These are phyloP conservation scores for Phaffia rhodozyma DNA, from an alignment of 1,284 basidiomycete genomes.

Conservation along the genomic window DNA sequence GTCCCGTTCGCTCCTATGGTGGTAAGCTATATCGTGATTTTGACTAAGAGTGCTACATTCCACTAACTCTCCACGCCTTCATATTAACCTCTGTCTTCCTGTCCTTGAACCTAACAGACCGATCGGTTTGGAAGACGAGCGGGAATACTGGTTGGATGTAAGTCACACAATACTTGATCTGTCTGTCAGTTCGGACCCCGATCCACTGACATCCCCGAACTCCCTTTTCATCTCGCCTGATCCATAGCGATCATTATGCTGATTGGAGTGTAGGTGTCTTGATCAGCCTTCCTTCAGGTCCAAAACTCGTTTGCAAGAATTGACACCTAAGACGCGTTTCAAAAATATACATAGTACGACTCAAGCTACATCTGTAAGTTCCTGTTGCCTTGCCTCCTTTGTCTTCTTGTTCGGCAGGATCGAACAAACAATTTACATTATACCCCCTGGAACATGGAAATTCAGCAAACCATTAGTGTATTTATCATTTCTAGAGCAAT, in stretches of 20 bases:
- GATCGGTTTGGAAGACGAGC: slow-evolving; percentile 29
- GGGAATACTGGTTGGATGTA: slow-evolving; percentile 27
- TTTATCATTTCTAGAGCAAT: slow-evolving; percentile 47
- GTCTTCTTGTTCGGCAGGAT: too few relatives aligned
- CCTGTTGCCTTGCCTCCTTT: too few relatives aligned
- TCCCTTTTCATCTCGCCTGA: slow-evolving; percentile 39
- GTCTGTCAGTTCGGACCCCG: slow-evolving; percentile 3
- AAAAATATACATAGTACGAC: too few relatives aligned
- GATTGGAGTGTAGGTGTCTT: slow-evolving; percentile 63
- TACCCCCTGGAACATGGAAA: too few relatives aligned
- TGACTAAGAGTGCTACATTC: too few relatives aligned
- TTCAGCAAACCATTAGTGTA: too few relatives aligned
- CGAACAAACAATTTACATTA: too few relatives aligned
- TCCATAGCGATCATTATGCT: slow-evolving; percentile 38
- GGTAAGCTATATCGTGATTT: background rate
- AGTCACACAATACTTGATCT: background rate
- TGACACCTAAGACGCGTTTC: too few relatives aligned
- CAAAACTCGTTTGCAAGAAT: too few relatives aligned
- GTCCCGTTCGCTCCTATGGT: slow-evolving; percentile 6
- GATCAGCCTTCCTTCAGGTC: slow-evolving; percentile 19
- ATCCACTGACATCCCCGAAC: slow-evolving; percentile 43
- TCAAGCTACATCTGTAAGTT: too few relatives aligned
- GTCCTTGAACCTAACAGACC: slow-evolving; percentile 23
- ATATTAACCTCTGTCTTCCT: slow-evolving; percentile 18
- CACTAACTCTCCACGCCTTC: background rate